Conservation (phyloP, 2,329 filamentous ascomycete species). For the Ophioceras dolichostomum region DNA sequence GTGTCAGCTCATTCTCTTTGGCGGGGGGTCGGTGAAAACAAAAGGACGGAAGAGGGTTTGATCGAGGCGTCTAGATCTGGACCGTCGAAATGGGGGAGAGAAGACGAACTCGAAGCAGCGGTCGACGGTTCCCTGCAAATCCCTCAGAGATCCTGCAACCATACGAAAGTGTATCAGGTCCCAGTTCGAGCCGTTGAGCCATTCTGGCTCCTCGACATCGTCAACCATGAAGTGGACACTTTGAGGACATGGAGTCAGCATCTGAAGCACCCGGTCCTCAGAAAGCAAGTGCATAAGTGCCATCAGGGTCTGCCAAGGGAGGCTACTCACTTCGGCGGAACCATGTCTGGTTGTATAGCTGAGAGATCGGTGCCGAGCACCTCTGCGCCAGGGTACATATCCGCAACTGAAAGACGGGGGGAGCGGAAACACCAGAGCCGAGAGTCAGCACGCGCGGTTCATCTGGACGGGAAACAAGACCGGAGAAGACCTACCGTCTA, state of each 20-base stretch:
- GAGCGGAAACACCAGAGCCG: neutral
- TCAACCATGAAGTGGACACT: constrained; percentile 47
- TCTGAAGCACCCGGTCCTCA: too few species aligned
- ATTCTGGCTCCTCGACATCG: constrained; percentile 43
- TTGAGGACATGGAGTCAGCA: too few species aligned
- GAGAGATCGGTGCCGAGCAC: constrained; percentile 29
- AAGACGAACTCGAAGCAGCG: constrained; percentile 19
- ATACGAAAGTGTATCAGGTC: constrained; percentile 42
- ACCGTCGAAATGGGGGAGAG: neutral
- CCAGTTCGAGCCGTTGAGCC: constrained; percentile 38
- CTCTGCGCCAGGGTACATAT: constrained; percentile 25
- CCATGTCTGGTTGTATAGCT: constrained; percentile 31
- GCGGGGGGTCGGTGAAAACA: too few species aligned
- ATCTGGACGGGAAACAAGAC: too few species aligned
- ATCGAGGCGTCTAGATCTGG: neutral
- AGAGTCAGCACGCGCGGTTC: neutral
- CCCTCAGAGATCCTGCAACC: constrained; percentile 36
- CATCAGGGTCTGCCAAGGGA: too few species aligned
- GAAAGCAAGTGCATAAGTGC: too few species aligned
- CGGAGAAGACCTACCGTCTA: neutral
- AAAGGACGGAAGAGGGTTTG: too few species aligned
- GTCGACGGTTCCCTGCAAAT: constrained; percentile 33
- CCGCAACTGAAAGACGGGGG: constrained; percentile 7
- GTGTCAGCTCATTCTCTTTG: too few species aligned
- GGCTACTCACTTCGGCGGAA: constrained; percentile 35